Evolutionary conservation across 176 grass and related monocot species (phyloP).

Genomic region (Hordeum marinum): DNA sequence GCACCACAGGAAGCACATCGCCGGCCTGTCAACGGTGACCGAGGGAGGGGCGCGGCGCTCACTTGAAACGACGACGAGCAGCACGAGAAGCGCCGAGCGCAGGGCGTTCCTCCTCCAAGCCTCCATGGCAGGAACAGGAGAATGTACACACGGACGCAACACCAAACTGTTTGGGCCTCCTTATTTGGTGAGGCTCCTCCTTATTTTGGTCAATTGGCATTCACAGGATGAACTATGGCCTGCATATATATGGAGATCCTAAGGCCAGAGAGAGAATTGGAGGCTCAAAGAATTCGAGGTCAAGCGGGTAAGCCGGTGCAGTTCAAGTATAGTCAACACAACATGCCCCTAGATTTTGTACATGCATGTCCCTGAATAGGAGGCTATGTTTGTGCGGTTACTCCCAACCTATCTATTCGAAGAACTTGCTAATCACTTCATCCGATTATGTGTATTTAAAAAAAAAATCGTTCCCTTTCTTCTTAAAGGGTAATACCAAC

Average conservation of each 20-base stretch:
- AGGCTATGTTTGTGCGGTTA: neutral
- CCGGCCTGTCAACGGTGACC: too few species aligned
- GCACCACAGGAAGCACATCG: too few species aligned
- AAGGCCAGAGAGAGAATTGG: constrained; percentile 3
- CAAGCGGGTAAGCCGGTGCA: constrained; percentile 5
- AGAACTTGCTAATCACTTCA: neutral
- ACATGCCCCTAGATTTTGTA: neutral
- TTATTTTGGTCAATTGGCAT: neutral
- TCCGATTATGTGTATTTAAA: neutral
- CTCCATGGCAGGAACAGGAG: constrained; percentile 13
- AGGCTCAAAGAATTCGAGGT: neutral
- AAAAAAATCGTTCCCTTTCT: too few species aligned
- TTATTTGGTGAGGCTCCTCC: neutral
- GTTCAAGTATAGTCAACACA: neutral
- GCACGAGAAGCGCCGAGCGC: neutral
- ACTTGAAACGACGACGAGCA: constrained; percentile 23
- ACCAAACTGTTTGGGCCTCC: neutral
- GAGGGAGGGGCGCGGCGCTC: too few species aligned
- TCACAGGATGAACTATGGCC: neutral
- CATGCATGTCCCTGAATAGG: too few species aligned
- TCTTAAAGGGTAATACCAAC: too few species aligned
- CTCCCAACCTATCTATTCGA: neutral
- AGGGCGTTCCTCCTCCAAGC: constrained; percentile 3
- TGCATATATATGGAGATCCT: neutral
- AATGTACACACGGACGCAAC: neutral